Evolutionary conservation across 352 stramenopile species (phyloP), one percentile per base, ranked within the genome.

Genomic region (Phytopythium cucurbitacearum): DNA sequence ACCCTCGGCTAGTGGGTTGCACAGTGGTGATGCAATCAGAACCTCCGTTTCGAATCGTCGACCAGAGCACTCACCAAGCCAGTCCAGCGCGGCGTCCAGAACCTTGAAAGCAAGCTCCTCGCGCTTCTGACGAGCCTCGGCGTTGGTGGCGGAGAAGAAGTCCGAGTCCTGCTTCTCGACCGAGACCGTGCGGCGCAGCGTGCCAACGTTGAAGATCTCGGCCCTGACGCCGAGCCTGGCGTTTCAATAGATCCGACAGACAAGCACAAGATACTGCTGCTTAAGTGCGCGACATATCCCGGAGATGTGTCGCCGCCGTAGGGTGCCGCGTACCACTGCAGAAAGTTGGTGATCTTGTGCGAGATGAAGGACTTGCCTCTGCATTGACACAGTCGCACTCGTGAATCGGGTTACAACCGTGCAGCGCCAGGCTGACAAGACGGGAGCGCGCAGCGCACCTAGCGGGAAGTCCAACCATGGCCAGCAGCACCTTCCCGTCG

Each of bases 351-450:
- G 56, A 85, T 72, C 67, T 92, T 92, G 57, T 95, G 86, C 40
- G 87, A 85, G 65, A 96, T 96, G 59, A 95, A 92, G 12, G 89
- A 97, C 57, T 97, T 97, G 36, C 87, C 88, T 3, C 86, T 73
- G 54, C 11, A 12, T 37, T 34, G 13, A 54, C 11, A 45, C 12
- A 46, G 32, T 9, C 53, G 43, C 43, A 33, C 32, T 46, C 2
- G 51, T 16, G 12, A 32, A 36, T 32, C 28, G 16, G 8, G 5
- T 11, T 12, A 28, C 8, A 3, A 11, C 8, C 16, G 46, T 3
- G 40, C 11, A 47, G 11, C 16, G 35, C 50, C 42, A 4, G n/a
- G n/a, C 10, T 51, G 35, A 28, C 12, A 41, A 7, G 16, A 15
- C 28, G 16, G 10, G 35, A 54, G 42, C 16, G 48, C 34, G 12